Conservation (phyloP, 1,284 basidiomycete species). For the Ceratobasidium sp. region DNA sequence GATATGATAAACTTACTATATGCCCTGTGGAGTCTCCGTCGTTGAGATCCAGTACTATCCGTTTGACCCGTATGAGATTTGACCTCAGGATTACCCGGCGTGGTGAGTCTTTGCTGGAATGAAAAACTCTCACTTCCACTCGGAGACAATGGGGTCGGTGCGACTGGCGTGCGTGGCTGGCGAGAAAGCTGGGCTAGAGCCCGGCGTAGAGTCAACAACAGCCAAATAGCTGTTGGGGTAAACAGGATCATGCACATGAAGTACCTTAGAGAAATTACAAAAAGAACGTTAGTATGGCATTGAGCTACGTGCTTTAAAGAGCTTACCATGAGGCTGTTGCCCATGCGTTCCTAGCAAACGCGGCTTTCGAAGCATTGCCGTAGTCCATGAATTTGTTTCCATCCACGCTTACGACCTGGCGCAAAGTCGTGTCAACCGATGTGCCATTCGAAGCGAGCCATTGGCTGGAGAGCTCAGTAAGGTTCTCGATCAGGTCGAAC, state of each 20-base stretch:
- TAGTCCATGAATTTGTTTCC: background rate
- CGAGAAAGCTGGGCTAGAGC: background rate
- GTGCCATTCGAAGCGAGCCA: constrained; percentile 27
- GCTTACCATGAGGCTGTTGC: constrained; percentile 11
- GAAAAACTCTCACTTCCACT: background rate
- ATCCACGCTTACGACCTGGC: constrained; percentile 1
- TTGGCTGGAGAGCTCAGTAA: constrained; percentile 1
- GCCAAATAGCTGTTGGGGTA: constrained; percentile 20
- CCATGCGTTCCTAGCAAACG: constrained; percentile 25
- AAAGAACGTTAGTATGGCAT: too few species aligned
- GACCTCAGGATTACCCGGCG: too few species aligned
- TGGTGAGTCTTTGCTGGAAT: too few species aligned
- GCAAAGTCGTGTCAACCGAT: background rate
- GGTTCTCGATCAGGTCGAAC: constrained; percentile 18
- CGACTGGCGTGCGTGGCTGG: too few species aligned
- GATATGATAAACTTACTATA: background rate
- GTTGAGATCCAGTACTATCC: background rate
- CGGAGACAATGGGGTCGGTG: background rate
- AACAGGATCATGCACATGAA: constrained; percentile 24
- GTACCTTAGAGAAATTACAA: constrained; percentile 1
- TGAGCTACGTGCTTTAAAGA: too few species aligned
- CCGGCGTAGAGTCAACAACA: constrained; percentile 11
- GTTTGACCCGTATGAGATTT: too few species aligned
- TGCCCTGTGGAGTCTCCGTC: background rate
- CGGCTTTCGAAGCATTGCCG: background rate